Percentiles rank a stretch among this genome's conserved stretches.
phyloP scores from a whole-genome alignment of 805 yeast species.

The Metschnikowia anglica region DNA sequence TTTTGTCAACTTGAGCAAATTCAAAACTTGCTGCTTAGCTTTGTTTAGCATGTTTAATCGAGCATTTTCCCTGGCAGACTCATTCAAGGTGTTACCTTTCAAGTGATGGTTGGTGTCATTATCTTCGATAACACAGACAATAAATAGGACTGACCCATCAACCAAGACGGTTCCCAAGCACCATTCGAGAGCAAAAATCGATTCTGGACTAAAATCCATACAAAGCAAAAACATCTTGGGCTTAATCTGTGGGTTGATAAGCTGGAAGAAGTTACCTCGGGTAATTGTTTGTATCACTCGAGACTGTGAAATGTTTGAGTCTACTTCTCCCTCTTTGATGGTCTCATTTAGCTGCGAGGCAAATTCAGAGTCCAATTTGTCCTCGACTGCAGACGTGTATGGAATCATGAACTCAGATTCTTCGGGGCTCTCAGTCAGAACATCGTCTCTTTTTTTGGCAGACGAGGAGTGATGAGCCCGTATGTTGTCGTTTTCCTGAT shows the following conservation, averaged over 20 bases:
- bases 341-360: constrained; percentile 55
- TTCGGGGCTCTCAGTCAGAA: constrained; percentile 11
- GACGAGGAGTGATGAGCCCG: constrained; percentile 7
- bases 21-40: constrained; percentile 46
- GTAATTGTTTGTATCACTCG: constrained; percentile 70
- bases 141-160: constrained; percentile 78
- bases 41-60: constrained; percentile 41
- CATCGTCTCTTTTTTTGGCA: constrained; percentile 6
- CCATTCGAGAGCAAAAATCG: constrained; percentile 83
- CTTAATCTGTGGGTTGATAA: constrained; percentile 43
- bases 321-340: constrained; percentile 54
- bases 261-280: constrained; percentile 62
- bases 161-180: constrained; percentile 80
- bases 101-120: constrained; percentile 43
- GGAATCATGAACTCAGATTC: constrained; percentile 46
- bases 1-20: constrained; percentile 60
- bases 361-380: constrained; percentile 57
- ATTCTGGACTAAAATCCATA: constrained; percentile 80
- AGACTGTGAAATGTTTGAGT: constrained; percentile 50
- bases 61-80: constrained; percentile 36
- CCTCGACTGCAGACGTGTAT: constrained; percentile 67
- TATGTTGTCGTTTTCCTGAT: constrained; percentile 49
- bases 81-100: constrained; percentile 39
- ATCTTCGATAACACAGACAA: constrained; percentile 55
- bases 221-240: constrained; percentile 71